Conservation (phyloP, 225 moss, liverwort and hornwort species). For the Polytrichum formosum region DNA sequence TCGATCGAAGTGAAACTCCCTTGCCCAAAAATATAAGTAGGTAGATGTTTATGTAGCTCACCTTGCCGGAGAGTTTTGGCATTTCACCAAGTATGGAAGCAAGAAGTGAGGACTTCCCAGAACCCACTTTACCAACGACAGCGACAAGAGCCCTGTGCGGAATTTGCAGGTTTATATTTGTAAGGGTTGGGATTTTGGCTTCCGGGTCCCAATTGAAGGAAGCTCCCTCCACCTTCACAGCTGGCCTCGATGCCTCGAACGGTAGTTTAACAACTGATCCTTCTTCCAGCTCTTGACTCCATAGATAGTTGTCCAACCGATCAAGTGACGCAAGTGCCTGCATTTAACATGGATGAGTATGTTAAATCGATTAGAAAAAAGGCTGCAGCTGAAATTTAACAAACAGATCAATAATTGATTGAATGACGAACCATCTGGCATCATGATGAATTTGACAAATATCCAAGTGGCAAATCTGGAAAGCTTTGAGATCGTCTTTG, state of each 20-base stretch:
- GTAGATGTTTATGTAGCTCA: neutral
- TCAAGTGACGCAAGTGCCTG: constrained; percentile 46
- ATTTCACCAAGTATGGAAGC: constrained; percentile 55
- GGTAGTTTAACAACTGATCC: constrained; percentile 30
- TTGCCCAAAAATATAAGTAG: too few relatives aligned
- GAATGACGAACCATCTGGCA: too few relatives aligned
- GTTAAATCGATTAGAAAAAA: too few relatives aligned
- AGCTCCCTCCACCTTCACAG: constrained; percentile 36
- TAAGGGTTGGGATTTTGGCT: constrained; percentile 22
- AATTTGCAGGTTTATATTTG: constrained; percentile 33
- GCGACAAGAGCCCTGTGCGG: constrained; percentile 39
- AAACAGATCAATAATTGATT: too few relatives aligned
- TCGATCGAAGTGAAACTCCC: too few relatives aligned
- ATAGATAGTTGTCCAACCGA: constrained; percentile 35
- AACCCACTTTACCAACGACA: constrained; percentile 49
- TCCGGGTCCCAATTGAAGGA: constrained; percentile 53
- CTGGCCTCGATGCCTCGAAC: constrained; percentile 4
- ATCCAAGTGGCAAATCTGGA: too few relatives aligned
- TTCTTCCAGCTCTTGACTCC: constrained; percentile 47
- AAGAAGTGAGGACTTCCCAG: constrained; percentile 49
- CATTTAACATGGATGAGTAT: neutral
- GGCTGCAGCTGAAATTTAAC: too few relatives aligned
- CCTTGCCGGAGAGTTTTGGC: constrained; percentile 42
- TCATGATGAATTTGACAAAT: too few relatives aligned
- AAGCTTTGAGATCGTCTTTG: too few relatives aligned